These are phyloP conservation scores for Silybum marianum DNA, from an alignment of 129 eudicot species.

Conservation along the genomic window DNA sequence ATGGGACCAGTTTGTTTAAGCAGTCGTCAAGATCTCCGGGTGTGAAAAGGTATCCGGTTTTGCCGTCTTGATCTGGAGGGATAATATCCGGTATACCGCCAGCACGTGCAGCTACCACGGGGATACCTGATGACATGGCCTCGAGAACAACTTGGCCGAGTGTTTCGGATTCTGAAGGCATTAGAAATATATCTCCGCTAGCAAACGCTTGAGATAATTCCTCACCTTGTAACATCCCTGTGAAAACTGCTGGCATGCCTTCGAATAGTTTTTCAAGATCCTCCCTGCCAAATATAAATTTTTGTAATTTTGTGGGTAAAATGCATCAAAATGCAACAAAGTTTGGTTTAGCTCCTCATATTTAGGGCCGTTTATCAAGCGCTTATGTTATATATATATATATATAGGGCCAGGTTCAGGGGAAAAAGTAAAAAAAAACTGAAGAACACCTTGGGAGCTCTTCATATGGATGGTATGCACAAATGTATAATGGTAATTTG, in stretches of 20 bases:
- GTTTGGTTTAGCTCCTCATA: not conserved
- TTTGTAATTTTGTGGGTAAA: not conserved
- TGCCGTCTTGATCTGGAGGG: slow-evolving; percentile 80
- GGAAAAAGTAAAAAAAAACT: too few species aligned
- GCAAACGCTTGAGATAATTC: slow-evolving; percentile 97
- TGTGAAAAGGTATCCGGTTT: slow-evolving; percentile 66
- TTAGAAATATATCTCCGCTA: slow-evolving; percentile 88
- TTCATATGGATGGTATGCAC: too few species aligned
- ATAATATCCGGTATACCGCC: slow-evolving; percentile 93
- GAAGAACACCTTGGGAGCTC: too few species aligned
- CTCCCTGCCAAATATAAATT: slow-evolving; percentile 41
- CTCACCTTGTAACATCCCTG: slow-evolving; percentile 86
- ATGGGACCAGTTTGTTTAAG: slow-evolving; percentile 69
- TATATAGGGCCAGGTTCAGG: too few species aligned
- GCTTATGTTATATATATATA: slow-evolving; percentile 12
- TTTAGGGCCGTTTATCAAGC: not conserved
- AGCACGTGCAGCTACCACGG: slow-evolving; percentile 93
- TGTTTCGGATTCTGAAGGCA: slow-evolving; percentile 98
- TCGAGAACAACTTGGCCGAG: slow-evolving; percentile 93
- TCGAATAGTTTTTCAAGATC: slow-evolving; percentile 80
- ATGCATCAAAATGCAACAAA: too few species aligned
- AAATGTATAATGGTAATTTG: too few species aligned
- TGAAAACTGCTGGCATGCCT: slow-evolving; percentile 93
- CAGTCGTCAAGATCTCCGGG: slow-evolving; percentile 94
- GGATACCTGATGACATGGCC: slow-evolving; percentile 98